These are phyloP conservation scores for Ophiostoma novo-ulmi DNA, from an alignment of 2,329 filamentous ascomycete genomes.

Conservation along the genomic window DNA sequence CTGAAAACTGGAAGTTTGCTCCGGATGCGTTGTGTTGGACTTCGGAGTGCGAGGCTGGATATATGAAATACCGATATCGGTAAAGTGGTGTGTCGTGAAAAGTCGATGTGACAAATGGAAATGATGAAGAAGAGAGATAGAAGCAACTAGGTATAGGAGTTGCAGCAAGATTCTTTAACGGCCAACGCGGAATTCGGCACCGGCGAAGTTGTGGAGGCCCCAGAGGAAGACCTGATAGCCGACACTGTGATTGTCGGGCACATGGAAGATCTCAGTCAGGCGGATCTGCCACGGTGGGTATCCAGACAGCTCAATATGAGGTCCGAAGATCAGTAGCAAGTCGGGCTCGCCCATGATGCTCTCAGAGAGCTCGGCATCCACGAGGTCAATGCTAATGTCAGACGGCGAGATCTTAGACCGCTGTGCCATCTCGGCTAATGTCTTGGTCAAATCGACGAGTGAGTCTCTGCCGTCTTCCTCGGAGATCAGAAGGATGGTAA, in stretches of 20 bases:
- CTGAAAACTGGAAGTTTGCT: neutral
- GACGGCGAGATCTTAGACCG: constrained; percentile 71
- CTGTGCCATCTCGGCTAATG: constrained; percentile 91
- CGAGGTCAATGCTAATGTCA: constrained; percentile 79
- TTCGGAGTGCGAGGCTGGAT: neutral
- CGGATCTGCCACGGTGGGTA: constrained; percentile 97
- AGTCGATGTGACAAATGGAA: neutral
- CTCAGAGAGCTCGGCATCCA: constrained; percentile 80
- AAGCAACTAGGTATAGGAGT: neutral
- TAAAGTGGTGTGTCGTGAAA: neutral
- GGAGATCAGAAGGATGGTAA: constrained; percentile 72
- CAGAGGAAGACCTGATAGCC: constrained; percentile 91
- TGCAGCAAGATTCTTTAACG: constrained; percentile 39
- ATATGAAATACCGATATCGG: neutral
- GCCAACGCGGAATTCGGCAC: constrained; percentile 83
- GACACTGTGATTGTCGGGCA: constrained; percentile 72
- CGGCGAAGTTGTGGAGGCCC: constrained; percentile 76
- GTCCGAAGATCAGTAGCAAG: constrained; percentile 79
- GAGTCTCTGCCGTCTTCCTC: constrained; percentile 87
- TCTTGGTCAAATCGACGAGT: constrained; percentile 90
- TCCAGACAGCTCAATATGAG: constrained; percentile 75
- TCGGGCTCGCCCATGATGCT: constrained; percentile 85
- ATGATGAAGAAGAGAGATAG: neutral
- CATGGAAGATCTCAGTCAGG: constrained; percentile 85
- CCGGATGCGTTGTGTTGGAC: neutral